A percentile compares a stretch with the other conserved stretches of the same genome.
Evolutionary conservation across 176 grass and related monocot species (phyloP).

Genomic region (Musa acuminata): DNA sequence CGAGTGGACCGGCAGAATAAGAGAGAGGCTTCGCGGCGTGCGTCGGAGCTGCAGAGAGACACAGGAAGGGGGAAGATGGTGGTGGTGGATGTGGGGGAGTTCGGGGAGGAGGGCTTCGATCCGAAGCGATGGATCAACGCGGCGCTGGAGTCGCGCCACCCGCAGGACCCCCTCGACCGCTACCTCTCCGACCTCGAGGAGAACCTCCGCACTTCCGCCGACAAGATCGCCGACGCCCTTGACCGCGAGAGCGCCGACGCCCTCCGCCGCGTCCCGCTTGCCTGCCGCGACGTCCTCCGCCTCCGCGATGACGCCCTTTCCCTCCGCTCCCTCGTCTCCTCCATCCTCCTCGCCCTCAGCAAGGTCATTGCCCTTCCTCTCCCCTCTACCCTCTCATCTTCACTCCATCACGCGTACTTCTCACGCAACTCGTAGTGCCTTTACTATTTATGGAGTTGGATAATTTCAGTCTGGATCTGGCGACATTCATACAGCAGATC

Average conservation of each 20-base stretch:
- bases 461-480: background rate
- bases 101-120: slow-evolving; percentile 76
- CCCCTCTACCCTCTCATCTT: background rate
- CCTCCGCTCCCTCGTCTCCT: slow-evolving; percentile 55
- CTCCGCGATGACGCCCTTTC: slow-evolving; percentile 76
- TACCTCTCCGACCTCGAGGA: slow-evolving; percentile 82
- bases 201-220: slow-evolving; percentile 67
- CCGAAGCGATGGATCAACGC: slow-evolving; percentile 98
- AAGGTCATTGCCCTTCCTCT: slow-evolving; percentile 23
- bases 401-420: background rate
- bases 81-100: slow-evolving; percentile 74
- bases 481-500: background rate
- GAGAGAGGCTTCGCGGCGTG: too few species aligned
- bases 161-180: slow-evolving; percentile 67
- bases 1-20: too few species aligned
- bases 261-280: slow-evolving; percentile 77
- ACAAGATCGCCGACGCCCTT: slow-evolving; percentile 55
- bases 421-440: background rate
- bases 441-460: background rate
- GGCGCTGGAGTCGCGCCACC: slow-evolving; percentile 58
- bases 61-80: slow-evolving; percentile 32
- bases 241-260: slow-evolving; percentile 87
- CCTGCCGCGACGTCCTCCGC: slow-evolving; percentile 76
- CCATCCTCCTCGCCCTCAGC: slow-evolving; percentile 53
- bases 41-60: too few species aligned